Evolutionary conservation across 2,329 filamentous ascomycete species (phyloP), one percentile per base, ranked within the genome.

Genomic region (Colletotrichum sublineola): DNA sequence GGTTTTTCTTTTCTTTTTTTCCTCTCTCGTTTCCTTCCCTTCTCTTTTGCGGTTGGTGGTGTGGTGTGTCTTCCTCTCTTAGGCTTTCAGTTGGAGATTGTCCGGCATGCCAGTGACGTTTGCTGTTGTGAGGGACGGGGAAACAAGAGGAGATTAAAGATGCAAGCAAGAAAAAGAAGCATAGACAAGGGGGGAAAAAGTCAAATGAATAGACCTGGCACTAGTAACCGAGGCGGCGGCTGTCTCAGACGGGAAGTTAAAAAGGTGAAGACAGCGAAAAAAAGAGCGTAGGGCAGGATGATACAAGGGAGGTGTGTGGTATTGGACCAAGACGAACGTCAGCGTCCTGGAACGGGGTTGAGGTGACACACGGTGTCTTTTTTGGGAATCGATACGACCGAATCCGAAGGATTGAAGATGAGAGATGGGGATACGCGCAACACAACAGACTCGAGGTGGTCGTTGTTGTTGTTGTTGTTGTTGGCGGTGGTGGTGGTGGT

Each of bases 221-320:
- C 66, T 56, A 56, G n/a, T 29, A 33, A 57, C 68, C 64, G 58
- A 71, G 40, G 65, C 65, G 64, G 68, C 42, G 38, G 42, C 31
- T 71, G 68, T 71, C 68, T 71, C 68, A 68, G 68, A 38, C 64
- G 64, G 68, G 68, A 68, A 71, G 44, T 38, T 38, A 68, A 57
- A 71, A 61, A 36, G 20, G 44, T 9, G 18, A 46, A 46, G 18
- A 20, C 18, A 14, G 18, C 2, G 15, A 60, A 29, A 7, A n/a
- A 46, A 31, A 56, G 11, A 56, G 33, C 7, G 11, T 56, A 12
- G 31, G 20, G 33, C 5, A 2, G 33, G 33, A 15, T 3, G 29
- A 38, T 36, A 38, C 20, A 36, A 56, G 53, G 29, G 50, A 53
- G 50, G 50, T 48, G 44, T 18, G 48, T 18, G 50, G 50, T 36